Evolutionary conservation across 169 alveolate species (phyloP), one percentile per base, ranked within the genome.

Genomic region (Plasmodium inui): DNA sequence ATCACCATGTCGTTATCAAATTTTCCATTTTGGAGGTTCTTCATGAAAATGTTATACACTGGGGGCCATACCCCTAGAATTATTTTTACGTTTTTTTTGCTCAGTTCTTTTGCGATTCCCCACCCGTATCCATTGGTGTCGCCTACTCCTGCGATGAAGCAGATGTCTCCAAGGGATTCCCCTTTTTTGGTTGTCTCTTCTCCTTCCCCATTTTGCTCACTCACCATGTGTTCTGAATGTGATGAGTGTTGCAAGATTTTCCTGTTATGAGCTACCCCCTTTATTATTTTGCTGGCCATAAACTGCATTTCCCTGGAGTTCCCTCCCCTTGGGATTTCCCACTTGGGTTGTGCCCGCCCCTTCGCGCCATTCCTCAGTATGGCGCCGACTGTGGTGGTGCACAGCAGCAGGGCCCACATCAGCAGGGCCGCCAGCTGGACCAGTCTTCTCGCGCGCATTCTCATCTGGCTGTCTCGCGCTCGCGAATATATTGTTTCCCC

Each of bases 51-150:
- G 17, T 78, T 81, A 37, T 81, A 93, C 32, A 94, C 96, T 12
- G 96, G 96, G 1, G 96, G 96, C 96, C 96, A 96, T 14, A 94
- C 86, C 0, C 96, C 96, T 12, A 96, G 79, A 37, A 85, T 76
- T 30, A 94, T 67, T 19, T 91, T 89, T 37, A 95, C 97, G 2
- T 96, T 96, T 41, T 92, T 95, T 34, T 89, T 89, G n/a, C 96
- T 92, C 41, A 96, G 94, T 78, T 92, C 94, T 71, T 94, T 94
- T 30, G 96, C 96, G 55, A 94, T 94, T 44, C 96, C 95, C 96
- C 96, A 94, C 7, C 96, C 96, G 71, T 94, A 96, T 44, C 97
- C 96, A 82, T 82, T 86, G 53, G 96, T 92, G 90, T 96, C 97
- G 1, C 96, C 96, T 50, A 92, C 96, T 4, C 96, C 97, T 80